Evolutionary conservation across 2,329 filamentous ascomycete species (phyloP).

Genomic region (Diaporthe nobilis): DNA sequence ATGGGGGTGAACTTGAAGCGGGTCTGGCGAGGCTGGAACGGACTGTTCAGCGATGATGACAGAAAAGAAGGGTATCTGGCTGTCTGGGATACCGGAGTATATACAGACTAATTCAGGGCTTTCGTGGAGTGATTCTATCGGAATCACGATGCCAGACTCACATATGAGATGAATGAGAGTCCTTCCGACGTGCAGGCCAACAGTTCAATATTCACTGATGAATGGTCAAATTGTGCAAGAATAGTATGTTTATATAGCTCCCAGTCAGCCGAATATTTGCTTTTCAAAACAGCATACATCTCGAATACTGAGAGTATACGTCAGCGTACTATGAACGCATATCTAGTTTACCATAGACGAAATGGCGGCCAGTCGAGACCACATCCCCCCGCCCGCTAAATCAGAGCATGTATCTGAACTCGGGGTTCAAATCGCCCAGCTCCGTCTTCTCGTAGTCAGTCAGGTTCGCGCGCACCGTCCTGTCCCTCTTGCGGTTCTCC

Average conservation of each 20-base stretch:
- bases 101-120: slow-evolving; percentile 42
- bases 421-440: slow-evolving; percentile 56
- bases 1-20: slow-evolving; percentile 60
- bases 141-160: background rate
- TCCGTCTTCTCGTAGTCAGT: slow-evolving; percentile 56
- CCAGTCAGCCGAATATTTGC: background rate
- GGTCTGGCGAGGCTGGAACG: slow-evolving; percentile 72
- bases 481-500: slow-evolving; percentile 74
- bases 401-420: slow-evolving; percentile 55
- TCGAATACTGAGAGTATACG: background rate
- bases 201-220: background rate
- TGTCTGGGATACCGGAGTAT: slow-evolving; percentile 69
- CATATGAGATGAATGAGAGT: background rate
- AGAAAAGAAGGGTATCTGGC: slow-evolving; percentile 69
- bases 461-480: slow-evolving; percentile 46
- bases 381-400: background rate
- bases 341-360: background rate
- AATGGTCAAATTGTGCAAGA: too few species aligned
- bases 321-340: background rate
- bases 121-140: background rate
- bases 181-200: background rate
- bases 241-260: background rate
- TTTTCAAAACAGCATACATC: background rate
- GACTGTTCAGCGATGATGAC: slow-evolving; percentile 74
- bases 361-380: background rate